Evolutionary conservation across 2,329 filamentous ascomycete species (phyloP).

Genomic region (Calonectria honghensis): DNA sequence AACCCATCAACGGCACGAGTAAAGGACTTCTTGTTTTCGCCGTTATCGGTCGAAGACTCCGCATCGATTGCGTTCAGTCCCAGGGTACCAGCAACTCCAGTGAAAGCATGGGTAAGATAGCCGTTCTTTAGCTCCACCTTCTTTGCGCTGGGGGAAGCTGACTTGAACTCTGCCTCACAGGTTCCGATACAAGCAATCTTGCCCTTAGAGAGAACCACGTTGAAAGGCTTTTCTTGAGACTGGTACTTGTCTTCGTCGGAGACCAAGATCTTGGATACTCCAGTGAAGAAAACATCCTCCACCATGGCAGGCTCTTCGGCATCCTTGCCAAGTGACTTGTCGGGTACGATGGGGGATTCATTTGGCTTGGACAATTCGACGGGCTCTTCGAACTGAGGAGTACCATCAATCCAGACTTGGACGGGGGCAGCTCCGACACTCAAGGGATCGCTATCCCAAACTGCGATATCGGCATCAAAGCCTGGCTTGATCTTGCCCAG

Average conservation of each 20-base stretch:
- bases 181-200: constrained; percentile 74
- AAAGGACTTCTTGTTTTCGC: constrained; percentile 67
- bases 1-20: constrained; percentile 76
- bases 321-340: constrained; percentile 64
- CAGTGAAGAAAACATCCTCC: constrained; percentile 72
- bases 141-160: constrained; percentile 59
- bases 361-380: constrained; percentile 72
- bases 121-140: constrained; percentile 73
- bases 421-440: constrained; percentile 75
- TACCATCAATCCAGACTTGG: constrained; percentile 79
- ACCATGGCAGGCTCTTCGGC: constrained; percentile 63
- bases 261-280: constrained; percentile 72
- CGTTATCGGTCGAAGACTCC: constrained; percentile 74
- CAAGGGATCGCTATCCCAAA: constrained; percentile 79
- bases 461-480: constrained; percentile 76
- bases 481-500: constrained; percentile 78
- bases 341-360: constrained; percentile 61
- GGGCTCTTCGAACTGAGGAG: constrained; percentile 71
- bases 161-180: constrained; percentile 67
- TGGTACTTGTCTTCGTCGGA: constrained; percentile 61
- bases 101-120: constrained; percentile 76
- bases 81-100: constrained; percentile 75
- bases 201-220: constrained; percentile 72
- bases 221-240: constrained; percentile 62
- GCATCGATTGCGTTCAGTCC: constrained; percentile 79